Evolutionary conservation across 1,284 basidiomycete species (phyloP).

Genomic region (Cutaneotrichosporon dermatis): DNA sequence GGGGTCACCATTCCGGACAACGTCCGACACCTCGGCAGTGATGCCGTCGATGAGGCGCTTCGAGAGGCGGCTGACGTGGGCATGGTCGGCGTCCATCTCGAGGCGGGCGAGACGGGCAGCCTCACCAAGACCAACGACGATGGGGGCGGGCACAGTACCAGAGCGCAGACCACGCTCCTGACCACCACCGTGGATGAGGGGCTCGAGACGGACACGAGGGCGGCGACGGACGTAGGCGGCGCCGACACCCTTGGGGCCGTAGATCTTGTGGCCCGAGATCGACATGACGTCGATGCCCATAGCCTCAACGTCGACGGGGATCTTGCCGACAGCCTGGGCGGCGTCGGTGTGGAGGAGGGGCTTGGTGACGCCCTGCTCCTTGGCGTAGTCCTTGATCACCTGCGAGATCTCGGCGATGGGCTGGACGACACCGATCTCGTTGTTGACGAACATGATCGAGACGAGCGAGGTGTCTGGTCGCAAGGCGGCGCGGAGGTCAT

Average conservation of each 20-base stretch:
- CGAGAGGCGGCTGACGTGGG: constrained; percentile 69
- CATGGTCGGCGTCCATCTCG: constrained; percentile 90
- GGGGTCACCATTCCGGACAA: constrained; percentile 88
- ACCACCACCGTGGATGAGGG: constrained; percentile 91
- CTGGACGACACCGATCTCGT: constrained; percentile 98
- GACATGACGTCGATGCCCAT: constrained; percentile 95
- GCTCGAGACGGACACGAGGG: constrained; percentile 90
- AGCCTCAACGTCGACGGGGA: constrained; percentile 87
- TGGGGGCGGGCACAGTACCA: constrained; percentile 84
- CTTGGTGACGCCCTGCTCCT: constrained; percentile 66
- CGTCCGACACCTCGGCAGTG: constrained; percentile 76
- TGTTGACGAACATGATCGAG: constrained; percentile 98
- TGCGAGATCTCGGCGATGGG: constrained; percentile 93
- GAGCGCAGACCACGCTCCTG: constrained; percentile 94
- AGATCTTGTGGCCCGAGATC: constrained; percentile 95
- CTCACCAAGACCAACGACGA: constrained; percentile 91
- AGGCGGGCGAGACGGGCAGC: constrained; percentile 84
- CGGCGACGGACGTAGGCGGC: constrained; percentile 89
- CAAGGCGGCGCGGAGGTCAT: constrained; percentile 73
- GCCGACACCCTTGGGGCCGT: constrained; percentile 96
- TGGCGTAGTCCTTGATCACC: constrained; percentile 55
- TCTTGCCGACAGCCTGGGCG: constrained; percentile 91
- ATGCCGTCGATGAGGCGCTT: constrained; percentile 78
- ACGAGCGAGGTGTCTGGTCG: constrained; percentile 80
- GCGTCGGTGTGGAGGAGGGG: constrained; percentile 97